Evolutionary conservation across 768 basidiomycete genomes (phyloP).

Genomic region (Rhizopogon salebrosus): DNA sequence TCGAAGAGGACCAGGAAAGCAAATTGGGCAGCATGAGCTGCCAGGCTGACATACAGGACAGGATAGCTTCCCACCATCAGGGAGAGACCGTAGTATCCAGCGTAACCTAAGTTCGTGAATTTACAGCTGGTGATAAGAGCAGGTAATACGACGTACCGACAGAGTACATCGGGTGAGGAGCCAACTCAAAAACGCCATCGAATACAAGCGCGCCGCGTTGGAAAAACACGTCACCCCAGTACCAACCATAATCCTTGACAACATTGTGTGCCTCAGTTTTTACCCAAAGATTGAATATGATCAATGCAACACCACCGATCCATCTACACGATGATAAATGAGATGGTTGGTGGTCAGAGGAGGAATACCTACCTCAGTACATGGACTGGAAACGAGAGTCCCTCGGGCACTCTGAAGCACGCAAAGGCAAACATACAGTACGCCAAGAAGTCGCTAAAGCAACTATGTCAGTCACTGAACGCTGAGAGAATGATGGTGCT

Average conservation of each 20-base stretch:
- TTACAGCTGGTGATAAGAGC: neutral
- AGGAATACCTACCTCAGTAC: slow-evolving; percentile 58
- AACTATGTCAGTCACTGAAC: slow-evolving; percentile 3
- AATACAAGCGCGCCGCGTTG: slow-evolving; percentile 92
- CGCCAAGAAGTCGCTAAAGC: slow-evolving; percentile 80
- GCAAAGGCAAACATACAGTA: slow-evolving; percentile 95
- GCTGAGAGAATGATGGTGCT: slow-evolving; percentile 20
- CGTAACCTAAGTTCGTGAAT: slow-evolving; percentile 56
- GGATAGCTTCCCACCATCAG: slow-evolving; percentile 85
- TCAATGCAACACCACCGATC: slow-evolving; percentile 79
- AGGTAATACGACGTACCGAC: slow-evolving; percentile 42
- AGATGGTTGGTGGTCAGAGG: neutral
- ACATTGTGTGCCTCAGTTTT: slow-evolving; percentile 97
- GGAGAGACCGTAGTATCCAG: slow-evolving; percentile 96
- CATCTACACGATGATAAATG: slow-evolving; percentile 47
- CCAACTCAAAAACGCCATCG: slow-evolving; percentile 95
- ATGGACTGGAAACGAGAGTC: slow-evolving; percentile 69
- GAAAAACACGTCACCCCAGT: slow-evolving; percentile 93
- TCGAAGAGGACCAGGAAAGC: slow-evolving; percentile 94
- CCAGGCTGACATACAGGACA: slow-evolving; percentile 90
- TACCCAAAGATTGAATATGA: slow-evolving; percentile 96
- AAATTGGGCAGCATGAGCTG: slow-evolving; percentile 93
- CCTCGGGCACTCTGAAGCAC: slow-evolving; percentile 82
- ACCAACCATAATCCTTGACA: slow-evolving; percentile 98
- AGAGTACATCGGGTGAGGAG: slow-evolving; percentile 95